phyloP scores from a whole-genome alignment of 495 filamentous ascomycete species.

The Lepidopterella palustris region DNA sequence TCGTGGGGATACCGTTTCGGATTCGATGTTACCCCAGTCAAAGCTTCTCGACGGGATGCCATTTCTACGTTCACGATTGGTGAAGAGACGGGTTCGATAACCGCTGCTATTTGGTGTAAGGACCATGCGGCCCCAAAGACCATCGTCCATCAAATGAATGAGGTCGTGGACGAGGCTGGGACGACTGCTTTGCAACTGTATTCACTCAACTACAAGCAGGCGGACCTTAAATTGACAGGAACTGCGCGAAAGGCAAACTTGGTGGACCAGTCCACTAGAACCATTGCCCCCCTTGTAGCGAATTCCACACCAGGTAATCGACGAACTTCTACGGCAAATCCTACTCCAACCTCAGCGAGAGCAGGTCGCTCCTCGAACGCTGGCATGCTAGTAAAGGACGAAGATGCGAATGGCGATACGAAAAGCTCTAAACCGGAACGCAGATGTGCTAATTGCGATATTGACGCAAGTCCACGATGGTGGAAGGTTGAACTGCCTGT shows the following conservation, averaged over 20 bases:
- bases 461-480: conserved; percentile 58
- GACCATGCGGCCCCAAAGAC: conserved; percentile 65
- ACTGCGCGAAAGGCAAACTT: conserved; percentile 82
- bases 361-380: conserved; percentile 18
- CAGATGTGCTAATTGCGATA: conserved; percentile 45
- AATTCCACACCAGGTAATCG: conserved; percentile 10
- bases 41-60: conserved; percentile 73
- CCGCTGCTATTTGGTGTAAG: conserved; percentile 82
- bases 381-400: conserved; percentile 20
- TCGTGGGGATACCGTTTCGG: conserved; percentile 75
- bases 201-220: conserved; percentile 85
- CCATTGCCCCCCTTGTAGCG: conserved; percentile 4
- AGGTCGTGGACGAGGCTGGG: conserved; percentile 55
- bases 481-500: conserved; percentile 35
- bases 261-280: conserved; percentile 44
- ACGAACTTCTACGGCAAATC: conserved; percentile 28
- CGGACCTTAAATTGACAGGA: conserved; percentile 80
- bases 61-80: conserved; percentile 65
- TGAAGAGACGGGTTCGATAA: conserved; percentile 67
- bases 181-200: conserved; percentile 79
- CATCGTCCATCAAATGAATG: conserved; percentile 67
- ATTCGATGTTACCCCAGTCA: conserved; percentile 85
- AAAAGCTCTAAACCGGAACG: conserved; percentile 21
- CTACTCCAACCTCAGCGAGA: conserved; percentile 20
- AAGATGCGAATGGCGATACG: conserved; percentile 19